These are phyloP conservation scores for Trichothecium sympodiale DNA, from an alignment of 2,329 filamentous ascomycete species.

Conservation along the genomic window DNA sequence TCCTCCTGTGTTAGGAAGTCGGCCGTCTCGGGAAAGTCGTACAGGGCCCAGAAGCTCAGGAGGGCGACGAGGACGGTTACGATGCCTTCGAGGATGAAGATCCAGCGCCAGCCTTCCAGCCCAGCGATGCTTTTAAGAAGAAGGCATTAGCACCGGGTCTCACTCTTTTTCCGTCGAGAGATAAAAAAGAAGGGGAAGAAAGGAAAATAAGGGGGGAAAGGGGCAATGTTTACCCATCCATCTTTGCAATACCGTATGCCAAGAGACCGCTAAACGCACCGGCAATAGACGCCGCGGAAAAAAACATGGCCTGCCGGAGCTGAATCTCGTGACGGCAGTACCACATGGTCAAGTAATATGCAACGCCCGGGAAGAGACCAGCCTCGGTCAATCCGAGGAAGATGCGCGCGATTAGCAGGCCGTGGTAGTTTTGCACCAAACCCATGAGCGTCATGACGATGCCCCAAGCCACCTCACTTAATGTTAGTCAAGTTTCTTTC, in stretches of 20 bases:
- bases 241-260: constrained; percentile 57
- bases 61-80: constrained; percentile 57
- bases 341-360: constrained; percentile 48
- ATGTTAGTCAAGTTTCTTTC: too few relatives aligned
- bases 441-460: constrained; percentile 40
- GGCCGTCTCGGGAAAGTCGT: constrained; percentile 74
- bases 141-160: too few relatives aligned
- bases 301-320: constrained; percentile 59
- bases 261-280: constrained; percentile 67
- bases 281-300: constrained; percentile 69
- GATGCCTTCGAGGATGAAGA: constrained; percentile 60
- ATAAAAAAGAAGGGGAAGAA: too few relatives aligned
- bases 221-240: constrained; percentile 34
- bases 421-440: constrained; percentile 35
- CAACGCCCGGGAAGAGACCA: constrained; percentile 54
- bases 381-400: constrained; percentile 56
- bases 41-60: constrained; percentile 57
- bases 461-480: constrained; percentile 16
- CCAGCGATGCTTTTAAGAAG: constrained; percentile 43
- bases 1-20: constrained; percentile 63
- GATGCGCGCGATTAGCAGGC: constrained; percentile 39
- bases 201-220: too few relatives aligned
- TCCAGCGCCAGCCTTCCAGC: constrained; percentile 51
- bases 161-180: too few relatives aligned
- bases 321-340: constrained; percentile 47